phyloP scores from a whole-genome alignment of 352 stramenopile species.

The Hyphochytrium catenoides region DNA sequence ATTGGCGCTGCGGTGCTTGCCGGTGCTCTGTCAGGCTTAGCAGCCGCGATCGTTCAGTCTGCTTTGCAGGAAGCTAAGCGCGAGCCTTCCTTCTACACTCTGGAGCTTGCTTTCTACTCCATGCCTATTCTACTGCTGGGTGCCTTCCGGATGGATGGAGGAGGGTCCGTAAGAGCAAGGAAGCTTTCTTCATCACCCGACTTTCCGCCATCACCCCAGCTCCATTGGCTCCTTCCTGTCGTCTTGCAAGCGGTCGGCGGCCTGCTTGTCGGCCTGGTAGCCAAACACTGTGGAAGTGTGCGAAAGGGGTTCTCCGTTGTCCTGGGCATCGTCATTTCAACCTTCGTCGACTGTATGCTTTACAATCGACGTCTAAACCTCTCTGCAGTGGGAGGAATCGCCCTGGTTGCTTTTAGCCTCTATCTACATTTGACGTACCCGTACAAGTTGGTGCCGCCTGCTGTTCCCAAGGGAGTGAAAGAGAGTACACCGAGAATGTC shows the following conservation, averaged over 20 bases:
- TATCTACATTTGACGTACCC: too few relatives aligned
- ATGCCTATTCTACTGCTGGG: conserved; percentile 31
- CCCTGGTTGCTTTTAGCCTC: too few relatives aligned
- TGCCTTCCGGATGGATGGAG: conserved; percentile 14
- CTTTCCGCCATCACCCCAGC: conserved; percentile 9
- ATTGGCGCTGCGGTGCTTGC: conserved; percentile 35
- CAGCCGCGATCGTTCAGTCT: conserved; percentile 37
- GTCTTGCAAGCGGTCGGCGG: conserved; percentile 47
- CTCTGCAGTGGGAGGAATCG: too few relatives aligned
- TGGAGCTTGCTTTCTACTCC: conserved; percentile 48
- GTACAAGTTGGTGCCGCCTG: too few relatives aligned
- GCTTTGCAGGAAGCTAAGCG: conserved; percentile 45
- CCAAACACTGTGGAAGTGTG: conserved; percentile 65
- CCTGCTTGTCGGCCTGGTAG: conserved; percentile 43
- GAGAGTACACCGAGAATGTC: too few relatives aligned
- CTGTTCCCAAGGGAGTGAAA: too few relatives aligned
- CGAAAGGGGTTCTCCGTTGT: conserved; percentile 68
- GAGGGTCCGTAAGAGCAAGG: conserved; percentile 14
- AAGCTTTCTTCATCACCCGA: conserved; percentile 12
- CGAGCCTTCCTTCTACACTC: conserved; percentile 37
- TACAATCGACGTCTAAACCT: conserved; percentile 33
- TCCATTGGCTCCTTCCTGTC: conserved; percentile 27
- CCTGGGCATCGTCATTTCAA: conserved; percentile 58
- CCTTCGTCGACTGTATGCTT: conserved; percentile 36
- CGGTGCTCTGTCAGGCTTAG: conserved; percentile 40